Base-by-base conservation (phyloP, 768 basidiomycete genomes). In the Tylopilus subfusipes region DNA sequence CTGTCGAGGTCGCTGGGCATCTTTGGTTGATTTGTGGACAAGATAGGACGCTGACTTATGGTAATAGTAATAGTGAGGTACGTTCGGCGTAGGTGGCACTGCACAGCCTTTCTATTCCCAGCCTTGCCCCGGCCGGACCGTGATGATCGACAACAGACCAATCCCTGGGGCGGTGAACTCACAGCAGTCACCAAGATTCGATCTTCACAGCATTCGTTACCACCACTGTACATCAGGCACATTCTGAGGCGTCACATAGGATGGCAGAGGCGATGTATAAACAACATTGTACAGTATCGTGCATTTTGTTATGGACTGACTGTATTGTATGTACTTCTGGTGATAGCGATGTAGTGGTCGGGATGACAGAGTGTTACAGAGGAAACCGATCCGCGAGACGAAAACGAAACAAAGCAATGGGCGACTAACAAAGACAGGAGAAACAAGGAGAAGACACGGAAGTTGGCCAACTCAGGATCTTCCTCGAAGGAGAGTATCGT, bases 1-100 rank as follows among this genome's bases (percentile, higher is more conserved):
- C 76, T 77, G 69, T 82, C 81, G 53, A 82, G 72, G 63, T 82
- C 81, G 58, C 81, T 82, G 33, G 80, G 75, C 81, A 82, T 79
- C 48, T 51, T 57, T 58, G 38, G 45, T 34, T 45, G 65, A 55
- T 68, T 48, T 40, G 53, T 30, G 40, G 18, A 40, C 51, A 0
- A 63, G 66, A 67, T 67, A 68, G 54, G 59, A 50, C 66, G 66
- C 67, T 68, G 66, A 68, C 59, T 68, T 68, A 53, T 42, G 14
- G 52, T 53, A 53, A 44, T 55, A 49, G 62, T 66, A 59, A 67
- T 62, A 50, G 55, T 52, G 56, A 61, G 65, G 65, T 39, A 67
- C 58, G 21, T 25, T 53, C 48, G 46, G 62, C 45, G 29, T 13
- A 21, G 49, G 65, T 68, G 65, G 61, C 58, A 55, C 56, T 58